Percentiles rank a stretch among this genome's conserved stretches.
These are phyloP conservation scores for Laburnicola sp. DNA, from an alignment of 2,329 filamentous ascomycete species.

Conservation along the genomic window DNA sequence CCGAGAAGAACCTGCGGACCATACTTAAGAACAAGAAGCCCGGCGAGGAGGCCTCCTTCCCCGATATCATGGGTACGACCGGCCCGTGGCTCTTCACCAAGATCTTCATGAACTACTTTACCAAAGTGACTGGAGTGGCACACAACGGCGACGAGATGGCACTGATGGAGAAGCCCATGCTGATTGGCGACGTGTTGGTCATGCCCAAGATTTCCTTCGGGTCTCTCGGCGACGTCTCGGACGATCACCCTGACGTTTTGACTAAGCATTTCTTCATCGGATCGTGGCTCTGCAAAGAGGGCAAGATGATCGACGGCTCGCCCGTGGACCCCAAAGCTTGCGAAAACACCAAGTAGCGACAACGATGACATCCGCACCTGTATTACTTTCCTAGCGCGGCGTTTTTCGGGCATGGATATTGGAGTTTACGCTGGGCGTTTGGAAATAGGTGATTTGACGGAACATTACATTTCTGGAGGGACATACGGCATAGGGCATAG, in stretches of 20 bases:
- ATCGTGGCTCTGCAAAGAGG: constrained; percentile 5
- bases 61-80: constrained; percentile 7
- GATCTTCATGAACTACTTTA: constrained; percentile 11
- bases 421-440: neutral
- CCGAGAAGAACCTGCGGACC: constrained; percentile 4
- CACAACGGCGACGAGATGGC: constrained; percentile 8
- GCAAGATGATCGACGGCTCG: constrained; percentile 9
- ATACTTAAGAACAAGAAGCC: neutral
- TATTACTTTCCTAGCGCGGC: constrained; percentile 1
- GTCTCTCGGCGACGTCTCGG: constrained; percentile 1
- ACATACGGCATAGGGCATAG: no score
- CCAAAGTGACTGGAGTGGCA: neutral
- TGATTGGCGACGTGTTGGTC: constrained; percentile 7
- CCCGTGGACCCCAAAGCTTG: constrained; percentile 5
- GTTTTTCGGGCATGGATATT: constrained; percentile 2
- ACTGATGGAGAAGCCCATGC: constrained; percentile 2
- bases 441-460: neutral
- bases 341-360: neutral
- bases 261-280: constrained; percentile 7
- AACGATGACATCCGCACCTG: neutral
- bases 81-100: constrained; percentile 8
- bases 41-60: neutral
- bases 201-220: constrained; percentile 7
- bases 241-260: constrained; percentile 2
- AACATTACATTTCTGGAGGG: no score